Conservation (phyloP, 2,329 filamentous ascomycete genomes). For the Meredithiella fracta region DNA sequence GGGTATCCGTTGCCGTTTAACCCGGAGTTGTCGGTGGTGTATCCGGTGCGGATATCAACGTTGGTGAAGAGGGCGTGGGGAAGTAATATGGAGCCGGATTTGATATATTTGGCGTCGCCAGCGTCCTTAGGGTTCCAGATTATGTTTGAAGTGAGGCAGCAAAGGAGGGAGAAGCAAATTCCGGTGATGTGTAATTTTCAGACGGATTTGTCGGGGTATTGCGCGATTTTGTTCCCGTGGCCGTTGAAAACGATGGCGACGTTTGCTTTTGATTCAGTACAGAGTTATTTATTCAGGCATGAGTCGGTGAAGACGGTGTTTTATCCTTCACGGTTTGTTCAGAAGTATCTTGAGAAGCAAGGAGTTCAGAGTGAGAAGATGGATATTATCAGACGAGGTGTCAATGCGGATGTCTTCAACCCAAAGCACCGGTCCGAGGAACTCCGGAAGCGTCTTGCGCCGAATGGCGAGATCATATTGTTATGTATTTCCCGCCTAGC, state of each 20-base stretch:
- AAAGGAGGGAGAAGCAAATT: conserved; percentile 35
- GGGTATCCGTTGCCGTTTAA: conserved; percentile 56
- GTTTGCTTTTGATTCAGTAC: conserved; percentile 43
- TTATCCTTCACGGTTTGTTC: conserved; percentile 49
- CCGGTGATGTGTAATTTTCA: conserved; percentile 54
- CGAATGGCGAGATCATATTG: conserved; percentile 46
- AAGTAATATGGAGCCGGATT: conserved; percentile 34
- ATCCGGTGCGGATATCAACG: conserved; percentile 47
- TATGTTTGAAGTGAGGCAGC: conserved; percentile 49
- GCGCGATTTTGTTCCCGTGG: conserved; percentile 49
- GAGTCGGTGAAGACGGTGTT: conserved; percentile 47
- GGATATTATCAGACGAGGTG: conserved; percentile 45
- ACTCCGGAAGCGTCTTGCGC: conserved; percentile 38
- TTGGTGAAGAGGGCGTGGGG: conserved; percentile 45
- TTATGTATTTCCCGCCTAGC: conserved; percentile 51
- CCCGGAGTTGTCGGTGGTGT: conserved; percentile 52
- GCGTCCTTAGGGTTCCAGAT: conserved; percentile 56
- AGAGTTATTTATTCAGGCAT: conserved; percentile 50
- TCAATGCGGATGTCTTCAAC: conserved; percentile 46
- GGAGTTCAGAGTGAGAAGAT: conserved; percentile 40
- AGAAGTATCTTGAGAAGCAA: conserved; percentile 41
- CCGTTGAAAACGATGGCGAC: conserved; percentile 45
- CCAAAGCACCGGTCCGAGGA: conserved; percentile 34
- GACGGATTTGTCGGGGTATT: conserved; percentile 54
- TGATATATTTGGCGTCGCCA: conserved; percentile 54